A percentile compares a stretch with the other conserved stretches of the same genome.
phyloP scores from a whole-genome alignment of 352 stramenopile genomes.

The Globisporangium middletonii region DNA sequence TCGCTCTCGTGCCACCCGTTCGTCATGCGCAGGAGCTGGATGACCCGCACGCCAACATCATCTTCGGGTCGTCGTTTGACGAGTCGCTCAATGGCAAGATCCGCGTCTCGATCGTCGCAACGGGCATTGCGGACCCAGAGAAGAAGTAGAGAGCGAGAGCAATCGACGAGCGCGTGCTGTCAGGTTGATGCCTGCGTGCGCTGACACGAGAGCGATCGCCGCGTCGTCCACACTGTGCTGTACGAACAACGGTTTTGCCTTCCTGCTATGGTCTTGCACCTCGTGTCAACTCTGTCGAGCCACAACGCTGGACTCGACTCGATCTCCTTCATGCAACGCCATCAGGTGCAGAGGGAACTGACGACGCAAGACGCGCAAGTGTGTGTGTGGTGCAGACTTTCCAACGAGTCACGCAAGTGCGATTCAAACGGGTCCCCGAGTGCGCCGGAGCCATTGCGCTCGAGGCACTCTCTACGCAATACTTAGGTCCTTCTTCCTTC shows the following conservation, averaged over 20 bases:
- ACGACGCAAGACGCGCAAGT: not conserved
- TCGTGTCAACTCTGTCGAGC: too few species aligned
- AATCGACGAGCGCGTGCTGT: not conserved
- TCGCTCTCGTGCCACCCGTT: not conserved
- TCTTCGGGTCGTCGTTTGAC: conserved; percentile 85
- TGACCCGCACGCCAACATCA: conserved; percentile 85
- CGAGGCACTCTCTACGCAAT: too few species aligned
- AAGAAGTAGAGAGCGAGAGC: conserved; percentile 53
- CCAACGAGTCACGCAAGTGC: not conserved
- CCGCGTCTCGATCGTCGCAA: conserved; percentile 84
- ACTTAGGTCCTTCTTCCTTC: not conserved
- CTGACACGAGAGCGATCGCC: not conserved
- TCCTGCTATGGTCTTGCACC: too few species aligned
- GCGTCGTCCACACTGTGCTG: not conserved
- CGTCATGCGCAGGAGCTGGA: conserved; percentile 56
- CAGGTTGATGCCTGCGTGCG: too few species aligned
- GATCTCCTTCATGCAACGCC: too few species aligned
- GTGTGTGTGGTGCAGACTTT: conserved; percentile 1
- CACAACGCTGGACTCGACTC: too few species aligned
- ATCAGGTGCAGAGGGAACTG: too few species aligned
- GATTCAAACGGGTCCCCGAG: not conserved
- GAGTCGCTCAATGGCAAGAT: conserved; percentile 75
- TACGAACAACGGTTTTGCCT: too few species aligned
- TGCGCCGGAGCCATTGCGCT: not conserved
- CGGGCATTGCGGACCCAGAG: conserved; percentile 75